Conservation (phyloP, 2,329 filamentous ascomycete genomes). For the Zymoseptoria ardabiliae region DNA sequence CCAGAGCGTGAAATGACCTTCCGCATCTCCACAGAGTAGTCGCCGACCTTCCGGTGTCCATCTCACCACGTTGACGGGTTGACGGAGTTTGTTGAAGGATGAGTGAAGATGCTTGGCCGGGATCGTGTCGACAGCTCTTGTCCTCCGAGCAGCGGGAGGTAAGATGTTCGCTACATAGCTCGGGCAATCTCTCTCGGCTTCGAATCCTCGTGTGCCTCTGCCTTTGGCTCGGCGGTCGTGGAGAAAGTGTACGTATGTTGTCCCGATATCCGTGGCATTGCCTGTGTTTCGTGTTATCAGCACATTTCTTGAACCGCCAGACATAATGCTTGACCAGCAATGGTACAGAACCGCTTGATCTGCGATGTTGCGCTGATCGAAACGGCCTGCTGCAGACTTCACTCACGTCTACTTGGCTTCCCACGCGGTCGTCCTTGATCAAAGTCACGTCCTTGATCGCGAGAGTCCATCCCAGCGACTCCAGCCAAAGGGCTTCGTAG, state of each 20-base stretch:
- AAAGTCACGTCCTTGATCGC: constrained; percentile 20
- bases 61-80: constrained; percentile 91
- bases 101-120: constrained; percentile 94
- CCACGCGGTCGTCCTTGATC: constrained; percentile 18
- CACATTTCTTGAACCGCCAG: not conserved
- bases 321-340: not conserved
- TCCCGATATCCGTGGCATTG: constrained; percentile 31
- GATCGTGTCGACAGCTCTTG: constrained; percentile 74
- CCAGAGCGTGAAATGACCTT: constrained; percentile 97
- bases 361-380: not conserved
- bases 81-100: constrained; percentile 97
- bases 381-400: not conserved
- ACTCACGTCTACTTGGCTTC: constrained; percentile 20
- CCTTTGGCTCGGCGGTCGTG: constrained; percentile 71
- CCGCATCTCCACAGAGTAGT: constrained; percentile 86
- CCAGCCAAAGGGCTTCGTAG: not conserved
- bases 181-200: constrained; percentile 74
- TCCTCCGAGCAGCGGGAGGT: constrained; percentile 68
- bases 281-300: constrained; percentile 8
- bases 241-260: constrained; percentile 63
- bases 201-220: constrained; percentile 62
- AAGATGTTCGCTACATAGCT: constrained; percentile 93
- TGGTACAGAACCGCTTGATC: not conserved
- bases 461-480: constrained; percentile 23
- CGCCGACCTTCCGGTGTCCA: constrained; percentile 96